Percentiles rank a stretch among this genome's conserved stretches.
Evolutionary conservation across 768 basidiomycete species (phyloP).

Genomic region (Naganishia vishniacii): DNA sequence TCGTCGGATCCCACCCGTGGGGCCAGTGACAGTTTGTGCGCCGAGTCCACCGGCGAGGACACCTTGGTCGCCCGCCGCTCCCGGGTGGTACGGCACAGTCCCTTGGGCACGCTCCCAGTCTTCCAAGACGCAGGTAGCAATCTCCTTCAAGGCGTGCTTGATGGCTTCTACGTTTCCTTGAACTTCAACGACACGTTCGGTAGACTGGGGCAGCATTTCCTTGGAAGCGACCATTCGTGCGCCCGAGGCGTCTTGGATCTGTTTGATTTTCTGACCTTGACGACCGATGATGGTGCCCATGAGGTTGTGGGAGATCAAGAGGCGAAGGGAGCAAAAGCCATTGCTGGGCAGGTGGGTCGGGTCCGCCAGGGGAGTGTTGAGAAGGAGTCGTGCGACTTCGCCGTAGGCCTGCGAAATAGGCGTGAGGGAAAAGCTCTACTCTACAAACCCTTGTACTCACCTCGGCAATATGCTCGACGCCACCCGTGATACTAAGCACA

Average conservation of each 20-base stretch:
- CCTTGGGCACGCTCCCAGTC: conserved; percentile 93
- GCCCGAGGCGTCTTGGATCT: conserved; percentile 91
- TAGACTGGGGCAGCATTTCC: conserved; percentile 98
- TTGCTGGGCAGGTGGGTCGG: conserved; percentile 64
- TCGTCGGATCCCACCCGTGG: conserved; percentile 47
- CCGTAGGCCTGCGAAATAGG: conserved; percentile 68
- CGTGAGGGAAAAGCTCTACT: conserved; percentile 30
- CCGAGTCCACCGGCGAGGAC: conserved; percentile 48
- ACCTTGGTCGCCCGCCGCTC: conserved; percentile 57
- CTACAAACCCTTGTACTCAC: conserved; percentile 51
- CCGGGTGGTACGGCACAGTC: conserved; percentile 93
- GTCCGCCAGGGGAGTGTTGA: conserved; percentile 66
- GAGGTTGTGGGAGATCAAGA: conserved; percentile 96
- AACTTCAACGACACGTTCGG: conserved; percentile 96
- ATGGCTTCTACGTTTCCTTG: conserved; percentile 90
- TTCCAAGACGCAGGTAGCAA: conserved; percentile 88
- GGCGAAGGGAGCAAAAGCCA: conserved; percentile 75
- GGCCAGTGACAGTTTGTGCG: conserved; percentile 46
- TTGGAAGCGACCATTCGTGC: conserved; percentile 98
- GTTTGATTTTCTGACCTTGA: conserved; percentile 94
- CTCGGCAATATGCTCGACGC: conserved; percentile 87
- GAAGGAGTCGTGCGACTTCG: conserved; percentile 84
- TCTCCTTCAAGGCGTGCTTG: conserved; percentile 87
- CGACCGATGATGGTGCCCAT: conserved; percentile 99
- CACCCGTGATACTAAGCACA: conserved; percentile 87